Evolutionary conservation across 768 basidiomycete genomes (phyloP).

Genomic region (Lactarius pseudohatsudake): DNA sequence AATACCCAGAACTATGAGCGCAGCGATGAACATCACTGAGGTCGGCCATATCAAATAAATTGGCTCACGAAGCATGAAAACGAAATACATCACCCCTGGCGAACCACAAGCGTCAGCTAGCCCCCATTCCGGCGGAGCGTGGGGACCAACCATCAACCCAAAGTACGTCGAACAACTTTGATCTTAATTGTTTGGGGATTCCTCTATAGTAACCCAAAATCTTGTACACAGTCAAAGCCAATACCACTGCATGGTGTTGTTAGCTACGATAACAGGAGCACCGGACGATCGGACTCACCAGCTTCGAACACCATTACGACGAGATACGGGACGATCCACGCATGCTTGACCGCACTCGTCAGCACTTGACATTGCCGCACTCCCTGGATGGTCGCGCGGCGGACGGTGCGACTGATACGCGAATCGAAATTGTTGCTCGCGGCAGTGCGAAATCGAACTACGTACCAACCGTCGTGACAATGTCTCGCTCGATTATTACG

Average conservation of each 20-base stretch:
- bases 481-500: neutral
- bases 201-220: neutral
- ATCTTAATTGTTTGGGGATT: neutral
- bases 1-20: conserved; percentile 13
- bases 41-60: neutral
- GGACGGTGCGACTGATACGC: neutral
- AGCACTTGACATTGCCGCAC: conserved; percentile 4
- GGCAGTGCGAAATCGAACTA: neutral
- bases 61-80: conserved; percentile 27
- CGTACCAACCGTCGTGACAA: conserved; percentile 7
- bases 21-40: neutral
- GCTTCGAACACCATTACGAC: conserved; percentile 16
- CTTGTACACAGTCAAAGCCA: conserved; percentile 23
- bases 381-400: neutral
- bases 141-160: conserved; percentile 23
- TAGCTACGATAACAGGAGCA: neutral
- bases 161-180: conserved; percentile 20
- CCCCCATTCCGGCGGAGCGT: neutral
- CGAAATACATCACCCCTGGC: conserved; percentile 25
- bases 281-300: conserved; percentile 2
- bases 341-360: neutral
- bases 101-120: neutral
- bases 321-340: conserved; percentile 16
- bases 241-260: conserved; percentile 8
- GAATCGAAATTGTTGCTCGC: neutral